Evolutionary conservation across 2,329 filamentous ascomycete genomes (phyloP).

Genomic region (Corynespora cassiicola): DNA sequence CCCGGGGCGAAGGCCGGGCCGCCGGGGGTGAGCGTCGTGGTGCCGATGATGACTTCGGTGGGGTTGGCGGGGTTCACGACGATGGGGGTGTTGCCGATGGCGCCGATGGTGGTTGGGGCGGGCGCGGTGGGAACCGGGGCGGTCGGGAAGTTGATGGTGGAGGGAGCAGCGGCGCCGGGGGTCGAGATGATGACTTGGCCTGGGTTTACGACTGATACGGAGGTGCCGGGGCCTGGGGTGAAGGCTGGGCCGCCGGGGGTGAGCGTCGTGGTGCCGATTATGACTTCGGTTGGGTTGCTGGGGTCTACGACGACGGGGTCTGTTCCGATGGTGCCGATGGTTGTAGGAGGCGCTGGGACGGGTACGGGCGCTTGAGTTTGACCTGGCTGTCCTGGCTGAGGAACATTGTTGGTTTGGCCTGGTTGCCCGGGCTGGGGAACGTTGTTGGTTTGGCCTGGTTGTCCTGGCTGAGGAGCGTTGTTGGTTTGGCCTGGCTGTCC

Average conservation of each 20-base stretch:
- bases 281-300: slow-evolving; percentile 9
- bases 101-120: slow-evolving; percentile 18
- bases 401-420: too few relatives aligned
- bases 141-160: too few relatives aligned
- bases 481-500: not conserved
- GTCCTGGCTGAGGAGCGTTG: slow-evolving; percentile 1
- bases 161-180: slow-evolving; percentile 2
- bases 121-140: too few relatives aligned
- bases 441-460: too few relatives aligned
- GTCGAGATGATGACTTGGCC: slow-evolving; percentile 8
- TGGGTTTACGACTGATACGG: slow-evolving; percentile 8
- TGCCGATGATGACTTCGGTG: slow-evolving; percentile 12
- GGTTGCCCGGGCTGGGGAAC: too few relatives aligned
- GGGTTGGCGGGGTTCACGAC: slow-evolving; percentile 17
- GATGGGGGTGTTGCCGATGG: slow-evolving; percentile 15
- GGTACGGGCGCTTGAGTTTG: too few relatives aligned
- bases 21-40: slow-evolving; percentile 13
- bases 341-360: slow-evolving; percentile 9
- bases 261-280: slow-evolving; percentile 15
- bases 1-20: slow-evolving; percentile 12
- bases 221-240: slow-evolving; percentile 9
- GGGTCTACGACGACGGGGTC: slow-evolving; percentile 18
- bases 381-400: too few relatives aligned
- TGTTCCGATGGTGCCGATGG: slow-evolving; percentile 15
- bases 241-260: slow-evolving; percentile 14